Evolutionary conservation across 805 yeast genomes (phyloP).

Genomic region (Barnettozyma siamensis): DNA sequence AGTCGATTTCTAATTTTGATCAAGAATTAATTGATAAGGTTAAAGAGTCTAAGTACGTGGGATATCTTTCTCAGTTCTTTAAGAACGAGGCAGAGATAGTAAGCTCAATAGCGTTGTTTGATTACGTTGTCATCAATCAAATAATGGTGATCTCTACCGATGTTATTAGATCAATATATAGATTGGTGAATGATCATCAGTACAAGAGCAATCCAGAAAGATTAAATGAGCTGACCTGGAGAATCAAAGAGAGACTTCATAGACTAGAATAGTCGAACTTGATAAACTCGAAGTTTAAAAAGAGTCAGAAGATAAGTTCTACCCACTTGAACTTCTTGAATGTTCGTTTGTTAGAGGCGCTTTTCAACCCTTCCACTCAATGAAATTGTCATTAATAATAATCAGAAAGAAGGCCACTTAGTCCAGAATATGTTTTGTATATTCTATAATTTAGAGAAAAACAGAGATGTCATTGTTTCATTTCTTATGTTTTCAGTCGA

Average conservation of each 20-base stretch:
- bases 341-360: too few relatives aligned
- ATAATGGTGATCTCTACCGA: constrained; percentile 1
- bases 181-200: constrained; percentile 8
- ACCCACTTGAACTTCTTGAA: too few relatives aligned
- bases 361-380: too few relatives aligned
- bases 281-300: too few relatives aligned
- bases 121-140: constrained; percentile 6
- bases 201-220: constrained; percentile 3
- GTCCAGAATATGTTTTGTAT: too few relatives aligned
- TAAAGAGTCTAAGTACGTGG: constrained; percentile 23
- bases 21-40: constrained; percentile 13
- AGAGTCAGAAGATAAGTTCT: too few relatives aligned
- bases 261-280: not conserved
- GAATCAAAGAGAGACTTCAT: constrained; percentile 9
- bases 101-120: constrained; percentile 28
- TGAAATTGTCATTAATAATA: too few relatives aligned
- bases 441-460: too few relatives aligned
- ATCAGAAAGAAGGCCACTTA: too few relatives aligned
- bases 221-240: constrained; percentile 7
- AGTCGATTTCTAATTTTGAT: constrained; percentile 11
- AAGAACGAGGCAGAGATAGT: constrained; percentile 32
- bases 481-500: too few relatives aligned
- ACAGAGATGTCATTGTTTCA: too few relatives aligned
- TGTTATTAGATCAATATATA: constrained; percentile 5
- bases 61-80: constrained; percentile 16